phyloP scores from a whole-genome alignment of 306 rosid species.

The Acacia crassicarpa region DNA sequence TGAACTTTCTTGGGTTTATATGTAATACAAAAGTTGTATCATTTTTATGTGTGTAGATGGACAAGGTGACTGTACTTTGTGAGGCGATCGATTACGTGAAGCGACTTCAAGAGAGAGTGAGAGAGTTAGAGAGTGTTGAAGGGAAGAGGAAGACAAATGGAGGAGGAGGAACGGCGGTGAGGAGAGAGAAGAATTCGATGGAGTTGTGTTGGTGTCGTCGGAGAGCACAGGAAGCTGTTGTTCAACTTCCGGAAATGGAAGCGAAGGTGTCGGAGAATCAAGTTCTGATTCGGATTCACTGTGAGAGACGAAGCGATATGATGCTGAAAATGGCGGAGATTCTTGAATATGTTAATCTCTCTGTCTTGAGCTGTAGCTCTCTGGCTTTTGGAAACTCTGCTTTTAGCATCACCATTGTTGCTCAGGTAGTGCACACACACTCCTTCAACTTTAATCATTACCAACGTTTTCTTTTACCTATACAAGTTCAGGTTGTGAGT shows the following conservation, averaged over 20 bases:
- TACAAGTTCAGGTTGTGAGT: no score
- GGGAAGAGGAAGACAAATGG: background rate
- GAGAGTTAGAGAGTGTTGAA: conserved; percentile 1
- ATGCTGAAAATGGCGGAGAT: background rate
- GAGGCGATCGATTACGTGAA: conserved; percentile 28
- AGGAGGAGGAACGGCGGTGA: no score
- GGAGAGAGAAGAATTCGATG: background rate
- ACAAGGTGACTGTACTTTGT: conserved; percentile 13
- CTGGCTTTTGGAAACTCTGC: conserved; percentile 27
- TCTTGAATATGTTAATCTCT: background rate
- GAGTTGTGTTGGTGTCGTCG: background rate
- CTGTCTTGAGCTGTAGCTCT: background rate
- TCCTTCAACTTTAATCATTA: background rate
- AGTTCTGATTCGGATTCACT: conserved; percentile 24
- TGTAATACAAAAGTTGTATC: background rate
- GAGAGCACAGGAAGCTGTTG: background rate
- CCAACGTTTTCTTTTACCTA: no score
- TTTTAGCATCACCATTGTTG: background rate
- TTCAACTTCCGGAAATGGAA: conserved; percentile 12
- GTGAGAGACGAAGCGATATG: conserved; percentile 13
- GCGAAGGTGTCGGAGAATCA: conserved; percentile 23
- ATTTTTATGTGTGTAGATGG: background rate
- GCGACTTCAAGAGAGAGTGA: conserved; percentile 21
- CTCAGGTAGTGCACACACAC: background rate
- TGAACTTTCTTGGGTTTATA: background rate